Evolutionary conservation across 306 rosid genomes (phyloP), one percentile per base, ranked within the genome.

Genomic region (Oemleria cerasiformis): DNA sequence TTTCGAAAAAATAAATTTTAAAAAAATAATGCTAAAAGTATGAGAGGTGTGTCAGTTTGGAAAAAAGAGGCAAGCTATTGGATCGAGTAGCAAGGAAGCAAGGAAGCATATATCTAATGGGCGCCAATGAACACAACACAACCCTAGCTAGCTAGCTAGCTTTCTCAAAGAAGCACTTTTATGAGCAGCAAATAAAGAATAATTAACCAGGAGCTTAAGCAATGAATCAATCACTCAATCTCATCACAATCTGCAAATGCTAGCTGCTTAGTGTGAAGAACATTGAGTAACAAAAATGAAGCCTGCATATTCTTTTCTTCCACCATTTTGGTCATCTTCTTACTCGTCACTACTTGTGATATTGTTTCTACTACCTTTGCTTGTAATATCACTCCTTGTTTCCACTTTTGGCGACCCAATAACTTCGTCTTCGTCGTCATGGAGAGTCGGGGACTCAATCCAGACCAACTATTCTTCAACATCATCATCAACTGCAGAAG

Each of bases 401-500:
- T 68, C 61, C 69, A 51, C 72, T 41, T 39, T 62, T 7, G 65
- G 65, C 8, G 48, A 20, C 47, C n/a, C n/a, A n/a, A 20, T 43
- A 8, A 44, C 51, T 36, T 67, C 74, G 9, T 51, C 50, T 44
- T 74, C 70, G 14, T 67, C 65, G 71, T 19, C 78, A 67, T 67
- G 74, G 82, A 67, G 60, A 67, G 25, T 61, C 16, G 74, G 47
- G 2, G 50, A 8, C 7, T 2, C 63, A 7, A 14, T 62, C 19
- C 20, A 53, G 57, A 48, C 12, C 15, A 38, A 20, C 53, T 19
- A 30, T n/a, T 45, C 67, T 20, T 48, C 76, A 13, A 36, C 67
- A 15, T 40, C 76, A 38, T 39, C 42, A 9, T 59, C 43, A 43
- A 67, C 43, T 51, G 30, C 82, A 53, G 68, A 55, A 68, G 45